A percentile compares a stretch with the other conserved stretches of the same genome.
phyloP scores from a whole-genome alignment of 2,329 filamentous ascomycete species.

The Verticillium klebahnii region DNA sequence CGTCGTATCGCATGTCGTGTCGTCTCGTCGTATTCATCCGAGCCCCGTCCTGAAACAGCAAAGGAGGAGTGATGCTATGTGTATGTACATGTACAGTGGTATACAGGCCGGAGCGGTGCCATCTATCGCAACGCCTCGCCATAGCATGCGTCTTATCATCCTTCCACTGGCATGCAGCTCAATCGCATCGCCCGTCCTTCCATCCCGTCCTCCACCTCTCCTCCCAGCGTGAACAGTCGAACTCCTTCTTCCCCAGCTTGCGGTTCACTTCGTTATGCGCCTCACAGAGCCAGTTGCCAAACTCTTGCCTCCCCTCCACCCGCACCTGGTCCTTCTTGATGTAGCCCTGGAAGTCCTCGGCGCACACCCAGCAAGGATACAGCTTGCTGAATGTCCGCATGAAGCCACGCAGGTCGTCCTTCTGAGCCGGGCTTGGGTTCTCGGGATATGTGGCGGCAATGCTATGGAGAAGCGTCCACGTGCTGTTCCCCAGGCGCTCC shows the following conservation, averaged over 20 bases:
- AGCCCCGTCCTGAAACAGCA: not conserved
- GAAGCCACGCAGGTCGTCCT: constrained; percentile 73
- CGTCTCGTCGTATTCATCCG: not conserved
- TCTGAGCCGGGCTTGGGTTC: constrained; percentile 61
- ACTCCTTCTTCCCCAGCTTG: constrained; percentile 85
- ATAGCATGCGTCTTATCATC: not conserved
- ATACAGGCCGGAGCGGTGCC: not conserved
- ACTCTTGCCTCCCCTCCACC: constrained; percentile 58
- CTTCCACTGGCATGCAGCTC: not conserved
- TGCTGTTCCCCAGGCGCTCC: constrained; percentile 76
- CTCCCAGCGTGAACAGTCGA: constrained; percentile 88
- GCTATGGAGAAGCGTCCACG: constrained; percentile 91
- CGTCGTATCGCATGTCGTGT: not conserved
- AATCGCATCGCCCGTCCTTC: constrained; percentile 63
- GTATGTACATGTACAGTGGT: not conserved
- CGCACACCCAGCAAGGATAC: constrained; percentile 95
- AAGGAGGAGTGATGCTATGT: not conserved
- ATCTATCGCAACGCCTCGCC: not conserved
- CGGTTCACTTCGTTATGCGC: constrained; percentile 84
- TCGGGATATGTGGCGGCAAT: constrained; percentile 84
- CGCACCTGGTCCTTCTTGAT: constrained; percentile 66
- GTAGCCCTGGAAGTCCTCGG: constrained; percentile 83
- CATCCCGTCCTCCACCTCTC: constrained; percentile 93
- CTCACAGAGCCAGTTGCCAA: constrained; percentile 78
- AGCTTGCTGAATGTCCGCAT: constrained; percentile 75